A percentile compares a stretch with the other conserved stretches of the same genome.
Evolutionary conservation across 192 early-diverging fungal species (phyloP).

Genomic region (Paraglomus brasilianum): DNA sequence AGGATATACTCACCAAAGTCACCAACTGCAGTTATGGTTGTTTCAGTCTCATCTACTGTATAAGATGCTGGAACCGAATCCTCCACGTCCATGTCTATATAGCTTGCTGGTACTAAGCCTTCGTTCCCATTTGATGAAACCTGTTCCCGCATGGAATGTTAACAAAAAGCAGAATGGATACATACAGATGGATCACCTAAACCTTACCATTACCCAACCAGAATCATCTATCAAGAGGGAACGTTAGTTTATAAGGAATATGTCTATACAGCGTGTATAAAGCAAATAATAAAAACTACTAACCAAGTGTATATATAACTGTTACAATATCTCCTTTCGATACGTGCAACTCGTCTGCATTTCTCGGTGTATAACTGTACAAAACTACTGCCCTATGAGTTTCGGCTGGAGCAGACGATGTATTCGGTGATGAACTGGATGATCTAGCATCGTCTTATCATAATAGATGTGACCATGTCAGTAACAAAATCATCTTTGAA

Average conservation of each 20-base stretch:
- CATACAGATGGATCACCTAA: not conserved
- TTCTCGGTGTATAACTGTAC: constrained; percentile 61
- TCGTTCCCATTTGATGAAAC: constrained; percentile 21
- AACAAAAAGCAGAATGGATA: not conserved
- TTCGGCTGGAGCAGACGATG: constrained; percentile 7
- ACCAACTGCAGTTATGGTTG: not conserved
- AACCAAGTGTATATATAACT: constrained; percentile 56
- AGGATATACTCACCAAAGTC: constrained; percentile 16
- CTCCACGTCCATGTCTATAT: constrained; percentile 43
- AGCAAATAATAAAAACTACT: constrained; percentile 12
- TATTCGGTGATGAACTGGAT: constrained; percentile 15
- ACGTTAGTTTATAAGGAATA: not conserved
- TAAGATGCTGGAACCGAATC: constrained; percentile 20
- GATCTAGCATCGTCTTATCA: constrained; percentile 12
- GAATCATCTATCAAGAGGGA: constrained; percentile 46
- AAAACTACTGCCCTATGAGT: constrained; percentile 43
- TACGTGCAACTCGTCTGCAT: constrained; percentile 55
- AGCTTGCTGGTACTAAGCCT: constrained; percentile 54
- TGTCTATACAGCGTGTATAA: not conserved
- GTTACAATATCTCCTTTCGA: constrained; percentile 54
- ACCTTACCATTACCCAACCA: constrained; percentile 57
- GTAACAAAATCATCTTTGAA: not conserved
- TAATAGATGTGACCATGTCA: not conserved
- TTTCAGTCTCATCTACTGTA: too few relatives aligned
- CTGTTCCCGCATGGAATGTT: constrained; percentile 11